Evolutionary conservation across 352 stramenopile species (phyloP).

Genomic region (Pythium aquatile): DNA sequence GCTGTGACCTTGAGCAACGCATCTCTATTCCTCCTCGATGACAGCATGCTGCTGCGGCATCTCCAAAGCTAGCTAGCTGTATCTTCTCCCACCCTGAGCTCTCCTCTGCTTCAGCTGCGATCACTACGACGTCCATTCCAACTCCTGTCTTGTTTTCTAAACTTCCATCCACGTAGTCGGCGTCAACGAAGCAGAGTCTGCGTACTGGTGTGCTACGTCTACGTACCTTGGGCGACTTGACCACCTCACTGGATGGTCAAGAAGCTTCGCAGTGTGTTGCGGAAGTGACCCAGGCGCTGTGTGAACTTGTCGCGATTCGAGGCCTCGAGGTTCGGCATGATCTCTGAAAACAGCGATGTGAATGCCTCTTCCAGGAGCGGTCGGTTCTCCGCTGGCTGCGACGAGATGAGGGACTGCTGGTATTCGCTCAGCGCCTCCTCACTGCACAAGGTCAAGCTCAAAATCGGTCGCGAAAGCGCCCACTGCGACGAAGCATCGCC

Average conservation of each 20-base stretch:
- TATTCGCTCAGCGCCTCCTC: constrained; percentile 92
- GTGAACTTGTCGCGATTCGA: constrained; percentile 98
- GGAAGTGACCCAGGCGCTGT: constrained; percentile 96
- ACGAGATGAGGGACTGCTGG: constrained; percentile 94
- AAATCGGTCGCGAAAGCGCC: constrained; percentile 96
- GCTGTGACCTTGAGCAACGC: neutral
- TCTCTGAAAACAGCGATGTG: constrained; percentile 93
- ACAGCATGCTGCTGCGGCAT: neutral
- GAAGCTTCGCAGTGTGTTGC: constrained; percentile 93
- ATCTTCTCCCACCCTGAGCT: neutral
- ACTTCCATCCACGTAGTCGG: neutral
- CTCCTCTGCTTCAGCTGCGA: neutral
- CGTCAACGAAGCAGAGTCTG: neutral
- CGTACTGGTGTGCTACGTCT: neutral
- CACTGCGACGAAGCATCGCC: constrained; percentile 96
- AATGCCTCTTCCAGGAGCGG: constrained; percentile 95
- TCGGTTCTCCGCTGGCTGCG: constrained; percentile 93
- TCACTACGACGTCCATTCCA: constrained; percentile 1
- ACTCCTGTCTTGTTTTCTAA: neutral
- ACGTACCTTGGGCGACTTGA: constrained; percentile 4
- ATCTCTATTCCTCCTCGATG: neutral
- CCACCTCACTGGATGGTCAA: constrained; percentile 79
- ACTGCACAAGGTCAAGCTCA: constrained; percentile 96
- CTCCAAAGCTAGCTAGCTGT: neutral
- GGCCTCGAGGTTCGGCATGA: constrained; percentile 95